A percentile compares a stretch with the other conserved stretches of the same genome.
phyloP scores from a whole-genome alignment of 75 land plant species.

The Pinus albicaulis region DNA sequence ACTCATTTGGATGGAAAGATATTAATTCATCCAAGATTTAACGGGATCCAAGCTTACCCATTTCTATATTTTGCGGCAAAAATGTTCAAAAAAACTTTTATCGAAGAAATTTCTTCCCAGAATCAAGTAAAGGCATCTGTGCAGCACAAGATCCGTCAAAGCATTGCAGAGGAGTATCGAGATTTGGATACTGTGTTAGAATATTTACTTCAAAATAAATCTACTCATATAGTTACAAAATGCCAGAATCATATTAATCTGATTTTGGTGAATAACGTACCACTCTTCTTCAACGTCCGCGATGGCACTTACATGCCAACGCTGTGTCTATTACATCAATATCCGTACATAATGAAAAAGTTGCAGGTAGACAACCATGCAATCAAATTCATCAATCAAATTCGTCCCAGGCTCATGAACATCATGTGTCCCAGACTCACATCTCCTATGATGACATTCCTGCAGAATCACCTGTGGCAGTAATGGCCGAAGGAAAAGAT shows the following conservation, averaged over 20 bases:
- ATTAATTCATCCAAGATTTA: too few species aligned
- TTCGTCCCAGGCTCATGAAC: constrained; percentile 94
- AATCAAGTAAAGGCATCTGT: too few species aligned
- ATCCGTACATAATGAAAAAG: constrained; percentile 91
- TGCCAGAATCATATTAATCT: constrained; percentile 94
- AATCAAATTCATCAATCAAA: constrained; percentile 92
- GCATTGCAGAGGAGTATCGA: too few species aligned
- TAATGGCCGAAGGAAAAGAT: constrained; percentile 99
- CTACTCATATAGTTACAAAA: too few species aligned
- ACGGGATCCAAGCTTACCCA: too few species aligned
- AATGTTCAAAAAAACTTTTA: too few species aligned
- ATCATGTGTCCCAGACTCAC: constrained; percentile 99
- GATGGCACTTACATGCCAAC: constrained; percentile 99
- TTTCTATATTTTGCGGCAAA: too few species aligned
- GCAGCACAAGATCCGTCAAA: too few species aligned
- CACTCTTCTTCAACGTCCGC: constrained; percentile 87
- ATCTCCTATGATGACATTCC: constrained; percentile 81
- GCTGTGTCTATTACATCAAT: constrained; percentile 88
- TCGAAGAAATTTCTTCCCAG: too few species aligned
- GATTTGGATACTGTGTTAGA: too few species aligned
- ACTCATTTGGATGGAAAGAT: too few species aligned
- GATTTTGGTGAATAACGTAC: constrained; percentile 94
- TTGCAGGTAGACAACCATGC: constrained; percentile 94
- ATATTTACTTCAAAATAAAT: too few species aligned
- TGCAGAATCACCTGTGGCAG: constrained; percentile 93